These are phyloP conservation scores for Tanacetum coccineum DNA, from an alignment of 129 eudicot species.

Conservation along the genomic window DNA sequence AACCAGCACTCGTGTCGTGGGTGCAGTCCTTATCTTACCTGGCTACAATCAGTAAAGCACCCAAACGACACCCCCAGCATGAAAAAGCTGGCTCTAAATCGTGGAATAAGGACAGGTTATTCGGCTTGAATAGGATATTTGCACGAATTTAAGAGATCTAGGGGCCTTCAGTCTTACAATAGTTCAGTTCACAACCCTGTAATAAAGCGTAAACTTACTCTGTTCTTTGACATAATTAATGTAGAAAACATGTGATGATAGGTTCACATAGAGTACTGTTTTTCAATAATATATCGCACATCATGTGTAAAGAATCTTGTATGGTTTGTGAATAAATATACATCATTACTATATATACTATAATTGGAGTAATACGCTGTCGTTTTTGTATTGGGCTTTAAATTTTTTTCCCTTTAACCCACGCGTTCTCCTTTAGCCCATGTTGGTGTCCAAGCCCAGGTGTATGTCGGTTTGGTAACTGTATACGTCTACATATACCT, in stretches of 20 bases:
- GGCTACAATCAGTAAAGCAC: slow-evolving; percentile 27
- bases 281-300: slow-evolving; percentile 2
- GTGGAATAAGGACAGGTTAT: slow-evolving; percentile 32
- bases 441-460: no score
- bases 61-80: slow-evolving; percentile 17
- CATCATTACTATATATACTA: no score
- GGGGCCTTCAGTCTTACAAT: background rate
- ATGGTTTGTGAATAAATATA: slow-evolving; percentile 7
- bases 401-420: no score
- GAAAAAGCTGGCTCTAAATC: slow-evolving; percentile 30
- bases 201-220: background rate
- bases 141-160: slow-evolving; percentile 42
- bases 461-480: no score
- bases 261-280: background rate
- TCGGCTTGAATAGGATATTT: slow-evolving; percentile 40
- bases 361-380: no score
- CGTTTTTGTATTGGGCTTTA: no score
- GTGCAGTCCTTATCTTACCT: slow-evolving; percentile 89
- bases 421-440: no score
- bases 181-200: background rate
- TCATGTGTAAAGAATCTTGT: slow-evolving; percentile 14
- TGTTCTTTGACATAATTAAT: background rate
- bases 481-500: no score
- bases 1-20: slow-evolving; percentile 86
- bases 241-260: slow-evolving; percentile 1